A percentile compares a stretch with the other conserved stretches of the same genome.
phyloP scores from a whole-genome alignment of 495 filamentous ascomycete genomes.

The Penicillium cinerascens region DNA sequence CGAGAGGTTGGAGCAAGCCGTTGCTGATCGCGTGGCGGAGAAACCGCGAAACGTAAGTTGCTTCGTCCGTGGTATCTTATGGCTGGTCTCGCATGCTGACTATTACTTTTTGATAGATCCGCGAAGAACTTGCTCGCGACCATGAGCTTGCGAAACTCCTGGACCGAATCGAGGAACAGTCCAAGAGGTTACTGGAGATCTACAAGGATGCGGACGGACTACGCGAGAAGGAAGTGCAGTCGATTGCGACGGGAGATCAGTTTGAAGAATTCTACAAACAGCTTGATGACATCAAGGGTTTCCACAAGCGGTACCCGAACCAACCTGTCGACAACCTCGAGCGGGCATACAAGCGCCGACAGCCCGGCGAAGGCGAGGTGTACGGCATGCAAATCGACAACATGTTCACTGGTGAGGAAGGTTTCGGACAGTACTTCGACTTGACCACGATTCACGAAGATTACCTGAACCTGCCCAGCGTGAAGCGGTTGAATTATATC shows the following conservation, averaged over 20 bases:
- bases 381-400: slow-evolving; percentile 67
- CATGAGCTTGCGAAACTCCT: slow-evolving; percentile 89
- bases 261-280: slow-evolving; percentile 93
- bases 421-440: slow-evolving; percentile 86
- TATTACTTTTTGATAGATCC: slow-evolving; percentile 59
- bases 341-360: slow-evolving; percentile 76
- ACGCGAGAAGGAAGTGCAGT: slow-evolving; percentile 73
- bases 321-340: slow-evolving; percentile 95
- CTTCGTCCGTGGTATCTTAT: not conserved
- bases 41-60: slow-evolving; percentile 79
- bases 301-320: slow-evolving; percentile 87
- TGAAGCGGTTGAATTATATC: slow-evolving; percentile 79
- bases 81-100: slow-evolving; percentile 25
- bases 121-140: slow-evolving; percentile 79
- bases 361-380: slow-evolving; percentile 61
- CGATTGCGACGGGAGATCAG: slow-evolving; percentile 80
- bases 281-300: slow-evolving; percentile 72
- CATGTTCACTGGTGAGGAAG: slow-evolving; percentile 95
- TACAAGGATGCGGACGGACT: slow-evolving; percentile 74
- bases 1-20: slow-evolving; percentile 89
- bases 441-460: slow-evolving; percentile 77
- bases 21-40: slow-evolving; percentile 81
- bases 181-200: slow-evolving; percentile 71
- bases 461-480: slow-evolving; percentile 81
- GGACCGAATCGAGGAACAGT: slow-evolving; percentile 80